phyloP scores from a whole-genome alignment of 441 rosid genomes.

The Euphorbia neoarborescens region DNA sequence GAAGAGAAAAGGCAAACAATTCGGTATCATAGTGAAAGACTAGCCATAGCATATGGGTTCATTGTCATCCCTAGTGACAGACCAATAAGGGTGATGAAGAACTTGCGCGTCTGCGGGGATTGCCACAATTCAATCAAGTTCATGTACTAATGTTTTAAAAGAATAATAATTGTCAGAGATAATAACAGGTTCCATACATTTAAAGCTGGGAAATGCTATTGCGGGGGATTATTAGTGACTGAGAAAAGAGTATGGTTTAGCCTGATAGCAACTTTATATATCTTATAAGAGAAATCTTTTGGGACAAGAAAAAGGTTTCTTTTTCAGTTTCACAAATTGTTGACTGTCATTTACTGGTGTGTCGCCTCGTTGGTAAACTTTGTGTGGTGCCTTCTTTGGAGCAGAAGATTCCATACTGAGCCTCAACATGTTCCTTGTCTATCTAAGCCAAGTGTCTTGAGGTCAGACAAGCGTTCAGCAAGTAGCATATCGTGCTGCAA shows the following conservation, averaged over 20 bases:
- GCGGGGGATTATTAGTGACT: conserved; percentile 73
- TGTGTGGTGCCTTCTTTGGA: too few relatives aligned
- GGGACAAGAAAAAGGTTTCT: not conserved
- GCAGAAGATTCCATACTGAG: too few relatives aligned
- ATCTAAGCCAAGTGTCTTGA: too few relatives aligned
- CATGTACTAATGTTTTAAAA: conserved; percentile 57
- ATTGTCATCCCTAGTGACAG: conserved; percentile 46
- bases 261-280: not conserved
- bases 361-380: too few relatives aligned
- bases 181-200: conserved; percentile 70
- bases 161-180: conserved; percentile 72
- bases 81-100: conserved; percentile 71
- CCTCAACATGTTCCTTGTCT: too few relatives aligned
- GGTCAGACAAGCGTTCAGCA: too few relatives aligned
- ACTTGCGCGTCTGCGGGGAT: conserved; percentile 76
- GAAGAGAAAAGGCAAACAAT: conserved; percentile 62
- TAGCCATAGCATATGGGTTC: conserved; percentile 77
- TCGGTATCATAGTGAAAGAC: conserved; percentile 71
- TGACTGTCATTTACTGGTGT: too few relatives aligned
- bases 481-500: too few relatives aligned
- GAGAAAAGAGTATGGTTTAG: not conserved
- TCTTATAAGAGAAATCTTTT: not conserved
- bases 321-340: not conserved
- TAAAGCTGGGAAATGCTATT: conserved; percentile 66
- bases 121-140: conserved; percentile 74